A percentile compares a stretch with the other conserved stretches of the same genome.
Evolutionary conservation across 805 yeast species (phyloP).

Genomic region (Scheffersomyces stipitis): DNA sequence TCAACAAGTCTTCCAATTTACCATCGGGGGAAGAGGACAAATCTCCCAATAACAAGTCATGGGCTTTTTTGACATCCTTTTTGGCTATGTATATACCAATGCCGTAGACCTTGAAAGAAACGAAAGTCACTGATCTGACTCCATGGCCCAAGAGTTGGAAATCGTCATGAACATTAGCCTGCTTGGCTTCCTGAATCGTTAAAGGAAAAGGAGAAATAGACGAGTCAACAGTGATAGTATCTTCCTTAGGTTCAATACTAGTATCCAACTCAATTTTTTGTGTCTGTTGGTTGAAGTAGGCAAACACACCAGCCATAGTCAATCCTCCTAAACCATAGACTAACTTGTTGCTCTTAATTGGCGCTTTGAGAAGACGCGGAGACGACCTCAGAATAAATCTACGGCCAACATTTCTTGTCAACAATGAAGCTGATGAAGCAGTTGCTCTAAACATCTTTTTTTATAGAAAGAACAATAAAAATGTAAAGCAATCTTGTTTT

Average conservation of each 20-base stretch:
- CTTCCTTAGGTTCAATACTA: no score
- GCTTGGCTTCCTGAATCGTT: slow-evolving; percentile 4
- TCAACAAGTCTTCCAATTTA: slow-evolving; percentile 25
- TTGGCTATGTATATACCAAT: slow-evolving; percentile 76
- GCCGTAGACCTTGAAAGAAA: slow-evolving; percentile 82
- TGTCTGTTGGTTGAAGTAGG: no score
- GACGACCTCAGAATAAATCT: not conserved
- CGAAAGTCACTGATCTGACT: slow-evolving; percentile 76
- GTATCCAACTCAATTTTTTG: no score
- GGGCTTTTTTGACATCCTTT: slow-evolving; percentile 46
- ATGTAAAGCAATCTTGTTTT: no score
- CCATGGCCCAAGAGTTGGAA: slow-evolving; percentile 77
- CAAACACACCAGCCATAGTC: not conserved
- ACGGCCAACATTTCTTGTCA: not conserved
- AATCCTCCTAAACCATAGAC: not conserved
- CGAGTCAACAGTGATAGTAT: slow-evolving; percentile 47
- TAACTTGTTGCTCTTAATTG: not conserved
- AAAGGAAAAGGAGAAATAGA: slow-evolving; percentile 51
- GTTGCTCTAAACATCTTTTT: not conserved
- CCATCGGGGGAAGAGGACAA: slow-evolving; percentile 5
- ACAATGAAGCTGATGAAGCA: not conserved
- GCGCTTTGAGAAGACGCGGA: not conserved
- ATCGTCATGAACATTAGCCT: slow-evolving; percentile 23
- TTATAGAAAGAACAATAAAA: no score
- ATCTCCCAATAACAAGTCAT: slow-evolving; percentile 5